Evolutionary conservation across 2,329 filamentous ascomycete genomes (phyloP).

Genomic region (Fusarium luffae): DNA sequence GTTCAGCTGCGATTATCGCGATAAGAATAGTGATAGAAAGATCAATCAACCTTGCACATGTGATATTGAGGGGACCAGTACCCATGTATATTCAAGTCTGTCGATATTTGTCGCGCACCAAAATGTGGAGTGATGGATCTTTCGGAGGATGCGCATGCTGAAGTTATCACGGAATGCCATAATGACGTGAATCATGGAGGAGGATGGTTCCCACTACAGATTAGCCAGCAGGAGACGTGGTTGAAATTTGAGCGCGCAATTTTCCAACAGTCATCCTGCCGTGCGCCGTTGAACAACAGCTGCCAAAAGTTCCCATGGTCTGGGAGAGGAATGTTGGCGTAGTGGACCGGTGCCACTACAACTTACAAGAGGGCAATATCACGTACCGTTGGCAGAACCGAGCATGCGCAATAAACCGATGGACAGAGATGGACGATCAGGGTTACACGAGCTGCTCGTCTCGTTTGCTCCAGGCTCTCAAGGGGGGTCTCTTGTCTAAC

Average conservation of each 20-base stretch:
- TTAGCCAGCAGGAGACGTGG: conserved; percentile 2
- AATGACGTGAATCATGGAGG: conserved; percentile 4
- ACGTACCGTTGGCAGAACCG: conserved; percentile 12
- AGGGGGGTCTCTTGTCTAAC: conserved; percentile 23
- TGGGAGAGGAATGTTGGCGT: conserved; percentile 36
- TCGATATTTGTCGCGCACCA: background rate
- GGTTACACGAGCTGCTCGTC: conserved; percentile 8
- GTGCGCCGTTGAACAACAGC: background rate
- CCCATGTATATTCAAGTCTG: background rate
- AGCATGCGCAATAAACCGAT: conserved; percentile 23
- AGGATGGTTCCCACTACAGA: background rate
- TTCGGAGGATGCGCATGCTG: background rate
- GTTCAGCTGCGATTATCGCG: background rate
- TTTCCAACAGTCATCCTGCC: background rate
- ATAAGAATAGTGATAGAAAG: conserved; percentile 6
- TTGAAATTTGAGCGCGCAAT: background rate
- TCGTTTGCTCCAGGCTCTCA: conserved; percentile 19
- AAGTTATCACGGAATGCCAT: background rate
- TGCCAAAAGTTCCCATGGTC: conserved; percentile 5
- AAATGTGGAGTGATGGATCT: background rate
- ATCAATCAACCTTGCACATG: conserved; percentile 5
- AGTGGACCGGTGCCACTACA: conserved; percentile 1
- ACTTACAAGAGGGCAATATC: conserved; percentile 11
- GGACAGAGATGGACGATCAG: conserved; percentile 11
- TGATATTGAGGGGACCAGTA: conserved; percentile 8